These are phyloP conservation scores for Populus alba DNA, from an alignment of 345 rosid species.

Conservation along the genomic window DNA sequence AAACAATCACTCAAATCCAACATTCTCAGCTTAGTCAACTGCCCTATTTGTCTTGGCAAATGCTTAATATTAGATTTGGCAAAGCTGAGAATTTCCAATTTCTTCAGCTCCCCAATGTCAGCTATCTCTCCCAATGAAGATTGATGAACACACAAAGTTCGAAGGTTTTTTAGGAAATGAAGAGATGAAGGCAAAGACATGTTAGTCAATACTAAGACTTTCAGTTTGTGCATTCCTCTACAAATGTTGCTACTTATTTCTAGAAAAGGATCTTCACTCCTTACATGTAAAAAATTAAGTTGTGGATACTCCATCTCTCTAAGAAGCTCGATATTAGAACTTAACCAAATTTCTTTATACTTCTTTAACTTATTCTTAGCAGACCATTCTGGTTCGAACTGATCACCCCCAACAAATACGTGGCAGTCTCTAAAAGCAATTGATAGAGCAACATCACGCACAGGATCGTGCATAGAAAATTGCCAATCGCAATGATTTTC, in stretches of 20 bases:
- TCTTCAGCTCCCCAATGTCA: conserved; percentile 13
- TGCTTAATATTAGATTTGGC: conserved; percentile 7
- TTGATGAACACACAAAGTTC: background rate
- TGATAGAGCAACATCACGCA: background rate
- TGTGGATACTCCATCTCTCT: conserved; percentile 6
- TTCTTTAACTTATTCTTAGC: background rate
- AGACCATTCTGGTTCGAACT: background rate
- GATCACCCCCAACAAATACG: background rate
- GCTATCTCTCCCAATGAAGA: background rate
- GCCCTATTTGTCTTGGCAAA: conserved; percentile 22
- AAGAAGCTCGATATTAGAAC: background rate
- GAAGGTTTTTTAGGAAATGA: background rate
- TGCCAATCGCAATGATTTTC: background rate
- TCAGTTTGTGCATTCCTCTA: background rate
- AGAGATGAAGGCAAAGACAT: conserved; percentile 1
- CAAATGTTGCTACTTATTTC: background rate
- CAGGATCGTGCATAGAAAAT: too few relatives aligned
- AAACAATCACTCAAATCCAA: conserved; percentile 5
- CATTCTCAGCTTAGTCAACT: conserved; percentile 16
- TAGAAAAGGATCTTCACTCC: background rate
- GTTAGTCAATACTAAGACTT: background rate
- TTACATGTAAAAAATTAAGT: background rate
- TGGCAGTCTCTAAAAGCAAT: background rate
- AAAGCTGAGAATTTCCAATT: conserved; percentile 32
- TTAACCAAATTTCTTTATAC: background rate